Base-by-base conservation (phyloP, 2,329 filamentous ascomycete species). In the Trichophyton equinum region DNA sequence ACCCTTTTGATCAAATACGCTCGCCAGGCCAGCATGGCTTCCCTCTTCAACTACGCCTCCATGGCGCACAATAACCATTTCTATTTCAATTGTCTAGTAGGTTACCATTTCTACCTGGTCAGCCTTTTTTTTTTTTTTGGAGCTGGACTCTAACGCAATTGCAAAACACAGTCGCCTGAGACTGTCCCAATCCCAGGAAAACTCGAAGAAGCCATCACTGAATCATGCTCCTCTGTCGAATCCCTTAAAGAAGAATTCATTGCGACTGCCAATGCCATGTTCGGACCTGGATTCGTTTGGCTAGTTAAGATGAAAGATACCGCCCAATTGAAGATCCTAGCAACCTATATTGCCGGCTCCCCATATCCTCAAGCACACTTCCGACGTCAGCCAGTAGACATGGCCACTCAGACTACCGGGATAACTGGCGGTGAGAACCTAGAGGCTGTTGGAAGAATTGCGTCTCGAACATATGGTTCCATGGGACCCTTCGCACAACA, bases 241-340 rank as follows among this genome's bases (percentile, higher is more conserved):
- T 91, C 88, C 33, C 84, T 99, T 62, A 85, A 85, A 71, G 80
- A 81, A 67, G 88, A 94, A 72, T 85, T 99, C 75, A 75, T 94
- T 70, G 79, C 85, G 65, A 95, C 87, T 46, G 92, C 92, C 62
- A 81, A 84, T 66, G 82, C 85, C 77, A 96, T 97, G 91, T 97
- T 99, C 77, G 94, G 92, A 60, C 91, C 92, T 0, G 94, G 94
- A 65, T 97, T 95, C 76, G 88, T 97, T 71, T 99, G 94, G 94
- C 85, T 99, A 64, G 88, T 96, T 69, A 83, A 84, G 75, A 71
- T 72, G 65, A 69, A 73, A 20, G 75, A 76, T 59, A 71, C 78
- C 25, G 74, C 77, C 36, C 80, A 75, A 59, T 73, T 78, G 68
- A 84, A 85, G 69, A 82, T 99, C 70, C 81, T 99, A 62, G 82